Evolutionary conservation across 2,329 filamentous ascomycete species (phyloP).

Genomic region (Colletotrichum destructivum): DNA sequence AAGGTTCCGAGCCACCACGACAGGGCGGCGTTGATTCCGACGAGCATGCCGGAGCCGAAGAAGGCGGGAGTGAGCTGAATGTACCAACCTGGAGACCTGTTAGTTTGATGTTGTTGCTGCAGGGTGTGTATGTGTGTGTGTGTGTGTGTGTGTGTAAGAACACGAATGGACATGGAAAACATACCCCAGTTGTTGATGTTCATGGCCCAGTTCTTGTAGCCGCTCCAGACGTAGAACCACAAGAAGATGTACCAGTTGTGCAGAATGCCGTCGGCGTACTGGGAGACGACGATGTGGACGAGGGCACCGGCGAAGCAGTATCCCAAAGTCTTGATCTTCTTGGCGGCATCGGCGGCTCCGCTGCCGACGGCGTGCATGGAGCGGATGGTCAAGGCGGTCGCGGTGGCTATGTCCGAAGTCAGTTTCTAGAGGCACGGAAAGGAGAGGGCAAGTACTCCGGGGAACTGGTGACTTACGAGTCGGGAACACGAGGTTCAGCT

Average conservation of each 20-base stretch:
- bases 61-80: conserved; percentile 73
- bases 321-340: conserved; percentile 70
- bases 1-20: conserved; percentile 72
- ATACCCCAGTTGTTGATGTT: conserved; percentile 70
- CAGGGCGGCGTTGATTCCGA: conserved; percentile 67
- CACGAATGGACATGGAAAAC: not conserved
- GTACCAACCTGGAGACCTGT: conserved; percentile 61
- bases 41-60: conserved; percentile 68
- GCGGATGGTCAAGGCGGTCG: conserved; percentile 73
- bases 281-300: conserved; percentile 67
- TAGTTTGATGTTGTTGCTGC: not conserved
- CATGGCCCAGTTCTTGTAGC: conserved; percentile 65
- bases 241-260: conserved; percentile 71
- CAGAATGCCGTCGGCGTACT: conserved; percentile 73
- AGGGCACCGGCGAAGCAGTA: conserved; percentile 66
- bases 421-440: not conserved
- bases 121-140: too few species aligned
- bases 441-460: not conserved
- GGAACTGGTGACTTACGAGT: conserved; percentile 49
- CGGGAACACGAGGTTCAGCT: conserved; percentile 73
- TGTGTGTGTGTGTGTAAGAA: too few species aligned
- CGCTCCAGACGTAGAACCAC: conserved; percentile 69
- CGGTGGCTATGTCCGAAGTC: conserved; percentile 56
- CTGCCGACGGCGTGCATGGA: conserved; percentile 71
- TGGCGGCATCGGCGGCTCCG: conserved; percentile 66